Evolutionary conservation across 192 early-diverging fungal genomes (phyloP), one percentile per base, ranked within the genome.

Genomic region (Umbelopsis ramanniana): DNA sequence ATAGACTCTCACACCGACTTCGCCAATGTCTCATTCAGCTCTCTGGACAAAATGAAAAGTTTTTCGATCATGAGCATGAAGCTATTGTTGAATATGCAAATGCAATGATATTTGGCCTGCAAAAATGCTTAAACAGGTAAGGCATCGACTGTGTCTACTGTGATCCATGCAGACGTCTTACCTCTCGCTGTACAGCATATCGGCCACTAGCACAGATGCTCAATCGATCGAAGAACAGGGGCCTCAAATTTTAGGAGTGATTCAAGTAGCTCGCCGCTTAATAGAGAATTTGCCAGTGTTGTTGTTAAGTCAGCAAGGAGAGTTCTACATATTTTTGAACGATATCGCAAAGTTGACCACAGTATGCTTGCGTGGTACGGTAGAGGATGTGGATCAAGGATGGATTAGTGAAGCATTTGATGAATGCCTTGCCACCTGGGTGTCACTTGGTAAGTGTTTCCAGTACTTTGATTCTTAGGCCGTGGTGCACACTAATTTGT

Each of bases 21-120:
- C 74, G 84, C 55, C 87, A 88, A 71, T 91, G 91, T 72, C 69
- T 92, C 9, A 78, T 87, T 21, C 86, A 90, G 54, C 80, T 92
- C 33, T 88, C 87, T 9, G 89, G 88, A 23, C 75, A 91, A 29
- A 82, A 84, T 48, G 81, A 82, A 46, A 74, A 85, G 0, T 84
- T 91, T 24, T 90, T 93, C 73, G 74, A 77, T 0, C 70, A 71
- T 40, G 67, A 76, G 26, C 69, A 72, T 8, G 75, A 81, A 26
- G 79, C 77, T 0, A 81, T 82, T n/a, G 81, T 82, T 23, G 73
- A 77, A 9, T 91, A 89, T 71, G 76, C 84, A 0, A 82, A 77
- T 0, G 84, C 81, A 15, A 79, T 90, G 40, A 85, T 91, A 73
- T 76, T 76, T 17, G 83, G 84, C 8, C 73, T 87, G 46, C 72